Evolutionary conservation across 768 basidiomycete species (phyloP).

Genomic region (Lentinus tigrinus): DNA sequence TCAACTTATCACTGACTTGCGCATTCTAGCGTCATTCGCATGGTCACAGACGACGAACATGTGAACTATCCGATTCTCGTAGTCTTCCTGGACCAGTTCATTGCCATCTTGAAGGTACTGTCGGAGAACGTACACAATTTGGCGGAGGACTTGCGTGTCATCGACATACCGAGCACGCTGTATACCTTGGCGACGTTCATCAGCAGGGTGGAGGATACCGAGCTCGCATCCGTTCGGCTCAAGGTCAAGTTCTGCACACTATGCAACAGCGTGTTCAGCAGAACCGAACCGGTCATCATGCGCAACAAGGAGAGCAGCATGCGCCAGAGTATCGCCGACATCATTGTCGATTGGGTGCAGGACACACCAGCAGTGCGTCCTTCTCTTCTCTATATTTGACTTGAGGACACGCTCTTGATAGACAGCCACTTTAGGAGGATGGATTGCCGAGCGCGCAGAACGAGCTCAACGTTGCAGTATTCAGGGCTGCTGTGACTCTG

Average conservation of each 20-base stretch:
- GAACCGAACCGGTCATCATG: conserved; percentile 57
- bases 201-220: conserved; percentile 50
- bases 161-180: conserved; percentile 64
- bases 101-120: conserved; percentile 72
- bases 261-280: conserved; percentile 65
- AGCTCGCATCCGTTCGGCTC: conserved; percentile 52
- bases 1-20: background rate
- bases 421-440: conserved; percentile 27
- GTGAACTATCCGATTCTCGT: conserved; percentile 43
- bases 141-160: conserved; percentile 57
- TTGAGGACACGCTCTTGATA: too few relatives aligned
- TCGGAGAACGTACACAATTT: conserved; percentile 65
- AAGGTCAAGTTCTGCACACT: conserved; percentile 76
- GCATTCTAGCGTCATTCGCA: conserved; percentile 45
- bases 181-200: conserved; percentile 54
- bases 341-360: conserved; percentile 78
- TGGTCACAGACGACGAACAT: conserved; percentile 47
- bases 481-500: conserved; percentile 73
- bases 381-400: background rate
- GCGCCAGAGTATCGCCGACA: conserved; percentile 72
- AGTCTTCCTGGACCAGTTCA: conserved; percentile 78
- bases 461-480: conserved; percentile 72
- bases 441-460: conserved; percentile 41
- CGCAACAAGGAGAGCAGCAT: conserved; percentile 61
- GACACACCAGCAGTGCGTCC: conserved; percentile 48